Percentiles rank a stretch among this genome's conserved stretches.
phyloP scores from a whole-genome alignment of 2,329 filamentous ascomycete genomes.

The Alternaria viburni region DNA sequence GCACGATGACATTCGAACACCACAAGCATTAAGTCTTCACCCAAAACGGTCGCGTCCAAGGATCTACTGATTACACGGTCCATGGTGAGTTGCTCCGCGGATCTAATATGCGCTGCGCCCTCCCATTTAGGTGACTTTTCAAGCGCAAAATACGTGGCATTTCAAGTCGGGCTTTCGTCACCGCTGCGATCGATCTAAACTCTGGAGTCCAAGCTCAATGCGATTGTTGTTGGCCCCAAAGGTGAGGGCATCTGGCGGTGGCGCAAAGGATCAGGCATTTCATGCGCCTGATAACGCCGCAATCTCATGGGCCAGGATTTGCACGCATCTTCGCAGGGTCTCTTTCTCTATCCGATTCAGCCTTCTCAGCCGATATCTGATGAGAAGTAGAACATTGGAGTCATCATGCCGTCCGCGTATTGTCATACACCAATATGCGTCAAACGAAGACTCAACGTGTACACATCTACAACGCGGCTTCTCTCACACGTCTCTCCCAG shows the following conservation, averaged over 20 bases:
- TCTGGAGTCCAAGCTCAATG: background rate
- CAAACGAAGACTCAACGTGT: background rate
- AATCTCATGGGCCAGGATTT: background rate
- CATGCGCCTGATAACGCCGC: background rate
- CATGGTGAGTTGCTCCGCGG: background rate
- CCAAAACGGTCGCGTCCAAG: background rate
- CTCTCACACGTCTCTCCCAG: background rate
- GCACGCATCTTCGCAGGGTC: background rate
- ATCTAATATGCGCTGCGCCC: background rate
- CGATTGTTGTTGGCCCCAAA: background rate
- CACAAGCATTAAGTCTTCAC: background rate
- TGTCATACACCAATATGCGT: background rate
- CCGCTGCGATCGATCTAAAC: background rate
- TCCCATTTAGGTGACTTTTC: background rate
- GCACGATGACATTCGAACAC: background rate
- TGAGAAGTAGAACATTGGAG: background rate
- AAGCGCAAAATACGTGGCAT: background rate
- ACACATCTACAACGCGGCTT: background rate
- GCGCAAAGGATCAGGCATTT: background rate
- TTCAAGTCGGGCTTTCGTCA: background rate
- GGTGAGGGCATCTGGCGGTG: background rate
- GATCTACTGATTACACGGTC: background rate
- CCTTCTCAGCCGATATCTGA: background rate
- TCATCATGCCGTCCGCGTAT: background rate
- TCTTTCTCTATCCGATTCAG: background rate